Conservation (phyloP, 1,284 basidiomycete species). For the Cryptococcus hybrid region DNA sequence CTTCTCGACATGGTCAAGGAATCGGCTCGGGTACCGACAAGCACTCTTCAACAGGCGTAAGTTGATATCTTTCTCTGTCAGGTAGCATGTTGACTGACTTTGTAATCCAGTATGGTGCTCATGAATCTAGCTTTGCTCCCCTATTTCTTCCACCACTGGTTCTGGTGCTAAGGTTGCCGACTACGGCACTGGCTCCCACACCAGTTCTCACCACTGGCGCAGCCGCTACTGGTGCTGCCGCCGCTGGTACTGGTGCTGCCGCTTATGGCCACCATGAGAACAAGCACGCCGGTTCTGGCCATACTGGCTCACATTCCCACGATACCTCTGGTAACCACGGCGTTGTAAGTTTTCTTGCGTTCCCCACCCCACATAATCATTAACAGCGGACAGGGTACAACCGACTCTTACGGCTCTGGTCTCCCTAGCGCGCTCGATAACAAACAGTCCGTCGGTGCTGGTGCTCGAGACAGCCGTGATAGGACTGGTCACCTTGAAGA, state of each 20-base stretch:
- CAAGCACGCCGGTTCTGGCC: background rate
- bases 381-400: background rate
- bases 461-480: conserved; percentile 6
- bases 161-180: background rate
- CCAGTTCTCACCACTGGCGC: background rate
- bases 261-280: too few relatives aligned
- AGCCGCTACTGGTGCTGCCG: background rate
- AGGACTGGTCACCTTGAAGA: conserved; percentile 23
- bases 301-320: background rate
- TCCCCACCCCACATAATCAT: too few relatives aligned
- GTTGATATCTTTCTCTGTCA: too few relatives aligned
- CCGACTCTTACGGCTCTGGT: background rate
- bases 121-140: too few relatives aligned
- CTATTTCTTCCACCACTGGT: too few relatives aligned
- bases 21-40: background rate
- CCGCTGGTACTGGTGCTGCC: background rate
- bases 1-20: background rate
- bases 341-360: too few relatives aligned
- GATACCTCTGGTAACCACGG: background rate
- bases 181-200: background rate
- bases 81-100: too few relatives aligned
- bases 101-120: too few relatives aligned
- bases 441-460: background rate
- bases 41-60: too few relatives aligned
- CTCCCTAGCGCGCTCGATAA: background rate